Conservation (phyloP, 805 yeast genomes). For the Starmerella tilneyi region DNA sequence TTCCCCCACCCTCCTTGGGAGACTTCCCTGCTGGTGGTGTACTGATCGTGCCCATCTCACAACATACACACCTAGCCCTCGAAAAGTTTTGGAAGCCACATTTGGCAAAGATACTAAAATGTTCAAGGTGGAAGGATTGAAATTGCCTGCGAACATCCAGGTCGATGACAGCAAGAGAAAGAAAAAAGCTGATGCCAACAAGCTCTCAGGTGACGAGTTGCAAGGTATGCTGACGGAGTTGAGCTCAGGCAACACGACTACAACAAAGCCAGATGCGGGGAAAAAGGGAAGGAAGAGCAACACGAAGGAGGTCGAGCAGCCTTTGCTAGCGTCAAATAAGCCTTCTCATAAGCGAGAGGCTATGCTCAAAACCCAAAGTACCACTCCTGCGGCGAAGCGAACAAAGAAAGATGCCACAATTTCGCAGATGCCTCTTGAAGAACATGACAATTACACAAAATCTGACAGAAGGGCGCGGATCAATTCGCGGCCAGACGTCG, state of each 20-base stretch:
- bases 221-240: conserved; percentile 20
- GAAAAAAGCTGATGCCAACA: conserved; percentile 6
- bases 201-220: conserved; percentile 16
- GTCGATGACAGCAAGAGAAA: conserved; percentile 14
- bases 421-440: too few relatives aligned
- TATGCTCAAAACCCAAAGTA: neutral
- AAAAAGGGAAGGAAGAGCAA: neutral
- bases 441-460: too few relatives aligned
- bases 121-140: conserved; percentile 22
- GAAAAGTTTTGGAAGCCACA: neutral
- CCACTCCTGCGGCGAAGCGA: neutral
- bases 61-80: conserved; percentile 1
- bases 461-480: too few relatives aligned
- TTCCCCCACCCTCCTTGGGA: too few relatives aligned
- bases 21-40: too few relatives aligned
- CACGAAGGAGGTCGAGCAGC: too few relatives aligned
- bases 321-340: too few relatives aligned
- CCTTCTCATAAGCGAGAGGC: too few relatives aligned
- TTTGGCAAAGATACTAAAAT: neutral
- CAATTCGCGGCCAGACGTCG: too few relatives aligned
- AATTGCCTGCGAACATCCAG: conserved; percentile 15
- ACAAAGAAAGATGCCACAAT: neutral
- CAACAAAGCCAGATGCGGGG: neutral
- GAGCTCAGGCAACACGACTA: neutral
- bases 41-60: too few relatives aligned